Percentiles rank a stretch among this genome's conserved stretches.
Evolutionary conservation across 352 stramenopile genomes (phyloP).

Genomic region (Pseudoperonospora humuli): DNA sequence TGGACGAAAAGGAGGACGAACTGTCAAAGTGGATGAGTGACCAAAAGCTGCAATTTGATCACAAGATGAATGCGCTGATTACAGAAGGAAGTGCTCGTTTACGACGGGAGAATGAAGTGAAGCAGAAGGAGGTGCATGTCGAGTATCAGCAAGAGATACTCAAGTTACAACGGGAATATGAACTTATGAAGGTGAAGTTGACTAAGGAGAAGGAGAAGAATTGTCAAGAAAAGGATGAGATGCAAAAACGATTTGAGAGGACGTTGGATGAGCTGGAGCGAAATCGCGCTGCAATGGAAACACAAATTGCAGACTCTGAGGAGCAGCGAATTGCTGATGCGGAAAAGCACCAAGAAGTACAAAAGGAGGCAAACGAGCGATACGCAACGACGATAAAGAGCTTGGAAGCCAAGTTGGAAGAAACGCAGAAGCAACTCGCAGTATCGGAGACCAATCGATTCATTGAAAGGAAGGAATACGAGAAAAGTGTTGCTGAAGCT

Average conservation of each 20-base stretch:
- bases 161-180: slow-evolving; percentile 9
- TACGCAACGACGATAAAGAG: background rate
- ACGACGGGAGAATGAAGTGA: background rate
- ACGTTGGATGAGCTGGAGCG: slow-evolving; percentile 6
- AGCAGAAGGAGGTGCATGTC: slow-evolving; percentile 1
- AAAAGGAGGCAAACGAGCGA: background rate
- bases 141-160: slow-evolving; percentile 1
- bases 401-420: slow-evolving; percentile 1
- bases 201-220: slow-evolving; percentile 8
- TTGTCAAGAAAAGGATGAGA: slow-evolving; percentile 4
- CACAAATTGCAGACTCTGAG: slow-evolving; percentile 2
- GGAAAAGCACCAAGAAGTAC: background rate
- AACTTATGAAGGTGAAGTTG: slow-evolving; percentile 8
- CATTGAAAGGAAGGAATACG: background rate
- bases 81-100: background rate
- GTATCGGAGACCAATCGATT: background rate
- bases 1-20: slow-evolving; percentile 22
- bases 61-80: slow-evolving; percentile 5
- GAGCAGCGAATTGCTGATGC: slow-evolving; percentile 1
- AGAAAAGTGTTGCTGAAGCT: background rate
- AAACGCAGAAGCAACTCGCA: slow-evolving; percentile 1
- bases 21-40: background rate
- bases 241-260: background rate
- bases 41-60: slow-evolving; percentile 2
- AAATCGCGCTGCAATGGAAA: slow-evolving; percentile 4